Base-by-base conservation (phyloP, 805 yeast species). In the Wickerhamomyces chambardii region DNA sequence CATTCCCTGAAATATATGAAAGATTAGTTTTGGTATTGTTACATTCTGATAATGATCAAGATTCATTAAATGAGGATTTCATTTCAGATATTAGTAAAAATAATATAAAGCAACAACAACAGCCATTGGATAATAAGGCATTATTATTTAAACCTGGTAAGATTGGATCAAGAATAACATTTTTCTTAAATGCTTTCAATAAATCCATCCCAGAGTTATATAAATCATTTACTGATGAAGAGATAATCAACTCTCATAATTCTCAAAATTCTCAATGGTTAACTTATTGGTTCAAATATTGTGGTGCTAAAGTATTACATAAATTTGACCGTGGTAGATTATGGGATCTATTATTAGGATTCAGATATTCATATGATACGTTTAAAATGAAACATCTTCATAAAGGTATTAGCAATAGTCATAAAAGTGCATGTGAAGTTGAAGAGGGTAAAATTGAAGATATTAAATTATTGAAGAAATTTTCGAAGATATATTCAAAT, bases 221-320 rank as follows among this genome's bases (percentile, higher is more conserved):
- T 33, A 73, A 70, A 40, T 84, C 75, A 41, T 73, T 89, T 42
- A 77, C 76, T 28, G 95, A 85, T 48, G 97, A 89, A 47, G 87
- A 82, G 39, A 70, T 83, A 18, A 57, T 83, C 31, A 75, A 75
- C 44, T 69, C 74, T 29, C 66, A 64, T 37, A 46, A 61, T 15
- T 65, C 69, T 30, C 66, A 74, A 40, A 86, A 82, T 42, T 92
- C 84, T 46, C 87, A 80, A 51, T 89, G 97, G 97, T 64, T 87
- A 18, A 69, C 85, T 28, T 89, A 95, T 95, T 89, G 97, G 97
- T 64, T 89, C 43, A 85, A 86, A 52, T 89, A 84, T 69, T 74
- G 84, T 50, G 96, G 96, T 16, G 74, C 92, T 12, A 84, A 84
- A 56, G 86, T 81, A 6, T 76, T 94, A 73, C 79, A 87, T 30